These are phyloP conservation scores for Tubosaeta brunneosetosa DNA, from an alignment of 768 basidiomycete species.

Conservation along the genomic window DNA sequence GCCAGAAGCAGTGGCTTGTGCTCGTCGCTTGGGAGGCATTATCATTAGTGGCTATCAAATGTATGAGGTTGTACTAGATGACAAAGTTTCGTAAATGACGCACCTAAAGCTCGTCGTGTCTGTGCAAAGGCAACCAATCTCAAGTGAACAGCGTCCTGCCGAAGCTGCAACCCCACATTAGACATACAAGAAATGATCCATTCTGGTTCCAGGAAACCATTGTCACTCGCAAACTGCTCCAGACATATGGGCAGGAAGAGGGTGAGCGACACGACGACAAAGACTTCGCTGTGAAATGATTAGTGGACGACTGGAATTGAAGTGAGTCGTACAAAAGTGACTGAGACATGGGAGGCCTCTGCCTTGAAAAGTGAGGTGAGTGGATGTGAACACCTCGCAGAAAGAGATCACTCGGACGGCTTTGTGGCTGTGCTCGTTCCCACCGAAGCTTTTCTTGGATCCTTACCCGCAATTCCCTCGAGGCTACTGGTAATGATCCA, in stretches of 20 bases:
- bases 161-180: conserved; percentile 20
- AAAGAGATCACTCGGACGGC: too few species aligned
- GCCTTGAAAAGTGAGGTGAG: conserved; percentile 23
- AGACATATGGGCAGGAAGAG: conserved; percentile 80
- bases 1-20: conserved; percentile 70
- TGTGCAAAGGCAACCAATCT: conserved; percentile 51
- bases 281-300: conserved; percentile 55
- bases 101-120: conserved; percentile 92
- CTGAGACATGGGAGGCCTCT: conserved; percentile 62
- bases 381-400: conserved; percentile 5
- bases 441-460: too few species aligned
- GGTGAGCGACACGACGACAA: conserved; percentile 75
- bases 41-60: too few species aligned
- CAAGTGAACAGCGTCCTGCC: conserved; percentile 66
- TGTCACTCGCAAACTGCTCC: conserved; percentile 87
- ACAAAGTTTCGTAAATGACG: too few species aligned
- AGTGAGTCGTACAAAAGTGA: conserved; percentile 56
- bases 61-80: too few species aligned
- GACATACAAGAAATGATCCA: conserved; percentile 52
- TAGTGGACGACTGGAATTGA: not conserved
- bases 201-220: conserved; percentile 75
- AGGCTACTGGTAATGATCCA: too few species aligned
- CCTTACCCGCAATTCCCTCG: too few species aligned
- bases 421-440: too few species aligned
- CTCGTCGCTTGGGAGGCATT: conserved; percentile 47